Evolutionary conservation across 2,329 filamentous ascomycete genomes (phyloP).

Genomic region (Cercospora canescens): DNA sequence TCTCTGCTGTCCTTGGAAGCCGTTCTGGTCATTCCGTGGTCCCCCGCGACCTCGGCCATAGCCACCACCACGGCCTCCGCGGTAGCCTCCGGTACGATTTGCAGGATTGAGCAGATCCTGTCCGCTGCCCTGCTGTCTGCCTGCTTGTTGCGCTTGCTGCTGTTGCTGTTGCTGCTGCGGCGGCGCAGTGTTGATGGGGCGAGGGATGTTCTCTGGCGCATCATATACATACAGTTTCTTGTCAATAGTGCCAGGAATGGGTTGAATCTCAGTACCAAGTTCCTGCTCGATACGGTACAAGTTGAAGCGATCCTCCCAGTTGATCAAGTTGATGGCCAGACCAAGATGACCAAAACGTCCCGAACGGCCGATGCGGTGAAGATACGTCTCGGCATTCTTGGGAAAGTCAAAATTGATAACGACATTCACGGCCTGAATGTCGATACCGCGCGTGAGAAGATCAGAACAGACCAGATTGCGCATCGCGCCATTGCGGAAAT

Average conservation of each 20-base stretch:
- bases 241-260: conserved; percentile 93
- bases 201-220: conserved; percentile 89
- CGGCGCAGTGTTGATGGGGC: conserved; percentile 65
- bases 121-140: conserved; percentile 37
- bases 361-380: conserved; percentile 96
- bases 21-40: conserved; percentile 34
- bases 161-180: conserved; percentile 30
- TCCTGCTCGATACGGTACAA: conserved; percentile 98
- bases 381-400: conserved; percentile 98
- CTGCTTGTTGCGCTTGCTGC: conserved; percentile 26
- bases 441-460: conserved; percentile 94
- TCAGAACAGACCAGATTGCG: conserved; percentile 98
- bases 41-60: conserved; percentile 34
- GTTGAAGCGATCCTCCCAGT: conserved; percentile 99
- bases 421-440: conserved; percentile 98
- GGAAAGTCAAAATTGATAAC: conserved; percentile 99
- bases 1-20: conserved; percentile 33
- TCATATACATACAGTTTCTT: conserved; percentile 99
- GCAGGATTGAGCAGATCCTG: conserved; percentile 37
- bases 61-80: conserved; percentile 35
- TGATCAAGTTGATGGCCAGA: conserved; percentile 98
- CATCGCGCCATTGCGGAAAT: conserved; percentile 97
- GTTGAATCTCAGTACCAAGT: conserved; percentile 92
- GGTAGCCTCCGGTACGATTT: conserved; percentile 34
- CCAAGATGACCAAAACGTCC: conserved; percentile 96